Evolutionary conservation across 495 filamentous ascomycete species (phyloP).

Genomic region (Penicillium robsamsonii): DNA sequence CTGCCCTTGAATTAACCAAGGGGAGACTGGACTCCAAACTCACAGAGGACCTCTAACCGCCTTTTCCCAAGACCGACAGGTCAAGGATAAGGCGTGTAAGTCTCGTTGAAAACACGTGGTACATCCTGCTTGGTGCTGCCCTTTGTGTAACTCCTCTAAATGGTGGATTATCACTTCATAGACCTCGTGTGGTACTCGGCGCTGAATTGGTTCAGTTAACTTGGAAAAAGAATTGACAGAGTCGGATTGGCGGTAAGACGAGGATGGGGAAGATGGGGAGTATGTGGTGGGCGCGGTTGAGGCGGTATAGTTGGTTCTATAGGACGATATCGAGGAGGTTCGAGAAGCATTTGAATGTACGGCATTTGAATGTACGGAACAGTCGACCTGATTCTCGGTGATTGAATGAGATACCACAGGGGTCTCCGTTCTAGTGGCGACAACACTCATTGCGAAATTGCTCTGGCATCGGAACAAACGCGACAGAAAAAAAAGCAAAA

Average conservation of each 20-base stretch:
- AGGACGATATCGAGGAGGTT: constrained; percentile 43
- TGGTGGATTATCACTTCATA: constrained; percentile 56
- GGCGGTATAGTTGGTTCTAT: constrained; percentile 40
- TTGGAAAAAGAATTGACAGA: constrained; percentile 38
- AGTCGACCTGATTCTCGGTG: constrained; percentile 17
- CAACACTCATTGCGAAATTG: constrained; percentile 40
- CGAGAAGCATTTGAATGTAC: constrained; percentile 35
- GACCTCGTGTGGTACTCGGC: constrained; percentile 54
- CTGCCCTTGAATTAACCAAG: neutral
- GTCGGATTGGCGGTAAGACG: constrained; percentile 38
- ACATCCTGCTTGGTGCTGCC: constrained; percentile 50
- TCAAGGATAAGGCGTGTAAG: constrained; percentile 63
- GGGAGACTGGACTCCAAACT: constrained; percentile 28
- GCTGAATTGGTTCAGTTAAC: constrained; percentile 41
- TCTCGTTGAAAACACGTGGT: constrained; percentile 78
- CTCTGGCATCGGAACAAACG: constrained; percentile 23
- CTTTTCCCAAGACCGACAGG: constrained; percentile 64
- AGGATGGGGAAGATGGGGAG: constrained; percentile 37
- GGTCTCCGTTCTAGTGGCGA: constrained; percentile 44
- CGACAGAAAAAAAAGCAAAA: constrained; percentile 11
- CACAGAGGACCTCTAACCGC: constrained; percentile 64
- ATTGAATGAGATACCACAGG: constrained; percentile 34
- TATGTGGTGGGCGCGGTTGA: constrained; percentile 43
- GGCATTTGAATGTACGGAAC: constrained; percentile 30
- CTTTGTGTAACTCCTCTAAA: constrained; percentile 49